These are phyloP conservation scores for Kwoniella europaea DNA, from an alignment of 768 basidiomycete genomes.

Conservation along the genomic window DNA sequence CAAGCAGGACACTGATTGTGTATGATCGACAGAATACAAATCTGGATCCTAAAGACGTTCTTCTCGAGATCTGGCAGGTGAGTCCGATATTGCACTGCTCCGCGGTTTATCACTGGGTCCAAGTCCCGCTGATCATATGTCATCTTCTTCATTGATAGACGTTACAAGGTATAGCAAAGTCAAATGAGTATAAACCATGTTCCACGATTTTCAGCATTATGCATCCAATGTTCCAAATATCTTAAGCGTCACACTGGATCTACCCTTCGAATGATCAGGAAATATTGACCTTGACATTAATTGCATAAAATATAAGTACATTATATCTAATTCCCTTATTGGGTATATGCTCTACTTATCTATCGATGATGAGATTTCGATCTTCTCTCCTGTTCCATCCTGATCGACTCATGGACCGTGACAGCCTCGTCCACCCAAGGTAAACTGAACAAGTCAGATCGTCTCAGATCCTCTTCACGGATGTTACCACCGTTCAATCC, in stretches of 20 bases:
- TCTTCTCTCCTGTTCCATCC: conserved; percentile 61
- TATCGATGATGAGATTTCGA: conserved; percentile 2
- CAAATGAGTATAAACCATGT: too few species aligned
- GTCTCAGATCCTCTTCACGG: conserved; percentile 81
- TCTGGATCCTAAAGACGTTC: conserved; percentile 92
- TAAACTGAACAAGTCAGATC: conserved; percentile 87
- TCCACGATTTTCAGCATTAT: neutral
- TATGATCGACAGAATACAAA: conserved; percentile 71
- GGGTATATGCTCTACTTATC: too few species aligned
- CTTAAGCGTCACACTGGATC: neutral
- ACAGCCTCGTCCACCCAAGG: conserved; percentile 89
- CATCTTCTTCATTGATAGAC: conserved; percentile 13
- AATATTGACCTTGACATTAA: neutral
- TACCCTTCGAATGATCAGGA: neutral
- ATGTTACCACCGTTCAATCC: conserved; percentile 60
- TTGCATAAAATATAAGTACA: neutral
- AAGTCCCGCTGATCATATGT: neutral
- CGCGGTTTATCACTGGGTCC: neutral
- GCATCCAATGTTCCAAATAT: neutral
- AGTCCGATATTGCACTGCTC: conserved; percentile 10
- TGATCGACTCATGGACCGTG: conserved; percentile 79
- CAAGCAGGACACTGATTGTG: conserved; percentile 23
- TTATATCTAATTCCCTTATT: neutral
- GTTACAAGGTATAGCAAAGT: conserved; percentile 37
- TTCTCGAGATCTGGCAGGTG: conserved; percentile 90